phyloP scores from a whole-genome alignment of 2,329 filamentous ascomycete genomes.

The Epichloe sylvatica region DNA sequence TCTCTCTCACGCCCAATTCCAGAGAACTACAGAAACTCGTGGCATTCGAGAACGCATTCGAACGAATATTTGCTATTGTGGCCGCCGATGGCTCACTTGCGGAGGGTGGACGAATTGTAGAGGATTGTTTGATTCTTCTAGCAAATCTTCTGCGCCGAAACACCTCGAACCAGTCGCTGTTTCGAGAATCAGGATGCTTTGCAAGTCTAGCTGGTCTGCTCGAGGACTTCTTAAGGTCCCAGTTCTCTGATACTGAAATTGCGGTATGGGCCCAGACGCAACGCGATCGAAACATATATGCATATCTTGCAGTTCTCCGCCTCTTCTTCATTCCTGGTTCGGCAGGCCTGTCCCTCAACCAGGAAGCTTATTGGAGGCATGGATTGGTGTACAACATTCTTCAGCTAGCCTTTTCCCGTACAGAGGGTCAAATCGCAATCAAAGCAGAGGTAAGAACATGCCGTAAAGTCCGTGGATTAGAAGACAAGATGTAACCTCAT shows the following conservation, averaged over 20 bases:
- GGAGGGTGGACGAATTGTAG: constrained; percentile 74
- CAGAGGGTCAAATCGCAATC: constrained; percentile 55
- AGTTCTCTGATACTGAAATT: constrained; percentile 41
- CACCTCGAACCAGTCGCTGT: constrained; percentile 81
- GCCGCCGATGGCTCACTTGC: constrained; percentile 65
- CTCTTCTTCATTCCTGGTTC: constrained; percentile 77
- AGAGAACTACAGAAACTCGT: constrained; percentile 87
- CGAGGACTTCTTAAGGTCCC: constrained; percentile 39
- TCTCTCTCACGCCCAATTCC: constrained; percentile 74
- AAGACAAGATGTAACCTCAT: constrained; percentile 4
- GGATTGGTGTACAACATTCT: constrained; percentile 67
- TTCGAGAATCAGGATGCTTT: constrained; percentile 79
- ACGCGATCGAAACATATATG: constrained; percentile 82
- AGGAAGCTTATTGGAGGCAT: constrained; percentile 71
- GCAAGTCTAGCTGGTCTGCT: constrained; percentile 57
- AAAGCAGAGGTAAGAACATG: constrained; percentile 54
- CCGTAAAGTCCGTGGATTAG: constrained; percentile 1
- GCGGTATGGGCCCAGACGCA: constrained; percentile 65
- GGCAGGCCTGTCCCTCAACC: constrained; percentile 67
- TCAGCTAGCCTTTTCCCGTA: constrained; percentile 65
- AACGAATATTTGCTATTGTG: constrained; percentile 71
- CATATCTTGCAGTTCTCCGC: constrained; percentile 70
- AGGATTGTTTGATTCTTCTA: constrained; percentile 83
- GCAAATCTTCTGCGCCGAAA: constrained; percentile 83
- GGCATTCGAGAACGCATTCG: constrained; percentile 88